Evolutionary conservation across 768 basidiomycete genomes (phyloP).

Genomic region (Lactarius sp.): DNA sequence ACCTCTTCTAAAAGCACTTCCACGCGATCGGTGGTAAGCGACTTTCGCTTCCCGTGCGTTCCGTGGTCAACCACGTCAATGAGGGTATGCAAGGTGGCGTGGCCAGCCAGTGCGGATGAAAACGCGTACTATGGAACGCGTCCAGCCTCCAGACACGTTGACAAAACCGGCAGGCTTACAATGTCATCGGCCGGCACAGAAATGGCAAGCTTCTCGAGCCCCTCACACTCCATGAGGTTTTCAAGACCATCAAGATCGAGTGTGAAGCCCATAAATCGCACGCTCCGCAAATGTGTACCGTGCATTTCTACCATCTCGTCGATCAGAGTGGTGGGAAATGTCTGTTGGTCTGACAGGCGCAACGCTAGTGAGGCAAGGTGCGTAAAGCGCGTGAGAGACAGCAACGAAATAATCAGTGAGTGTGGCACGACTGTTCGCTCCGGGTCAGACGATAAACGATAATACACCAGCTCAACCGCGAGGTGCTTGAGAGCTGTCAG

Average conservation of each 20-base stretch:
- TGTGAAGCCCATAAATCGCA: conserved; percentile 19
- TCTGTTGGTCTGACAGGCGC: conserved; percentile 15
- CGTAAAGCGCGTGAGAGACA: conserved; percentile 20
- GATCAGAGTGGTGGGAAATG: conserved; percentile 10
- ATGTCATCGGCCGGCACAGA: conserved; percentile 18
- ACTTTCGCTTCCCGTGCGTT: conserved; percentile 14
- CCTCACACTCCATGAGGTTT: conserved; percentile 20
- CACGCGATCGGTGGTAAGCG: conserved; percentile 25
- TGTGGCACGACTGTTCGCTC: not conserved
- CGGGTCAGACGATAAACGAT: conserved; percentile 26
- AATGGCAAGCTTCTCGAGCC: conserved; percentile 24
- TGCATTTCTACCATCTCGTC: conserved; percentile 22
- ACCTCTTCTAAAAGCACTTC: conserved; percentile 18
- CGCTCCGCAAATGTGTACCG: conserved; percentile 15
- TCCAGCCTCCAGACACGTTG: conserved; percentile 7
- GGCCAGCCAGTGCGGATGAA: conserved; percentile 10
- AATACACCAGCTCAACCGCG: conserved; percentile 46
- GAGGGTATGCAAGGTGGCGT: conserved; percentile 19
- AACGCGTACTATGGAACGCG: conserved; percentile 14
- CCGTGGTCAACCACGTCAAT: conserved; percentile 19
- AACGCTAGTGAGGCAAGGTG: conserved; percentile 23
- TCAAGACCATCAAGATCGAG: conserved; percentile 2
- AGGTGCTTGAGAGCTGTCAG: conserved; percentile 46
- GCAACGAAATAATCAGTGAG: conserved; percentile 14
- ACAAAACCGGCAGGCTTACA: conserved; percentile 16